Conservation (phyloP, 1,139 yeast species). For the Blastobotrys buckinghamii region DNA sequence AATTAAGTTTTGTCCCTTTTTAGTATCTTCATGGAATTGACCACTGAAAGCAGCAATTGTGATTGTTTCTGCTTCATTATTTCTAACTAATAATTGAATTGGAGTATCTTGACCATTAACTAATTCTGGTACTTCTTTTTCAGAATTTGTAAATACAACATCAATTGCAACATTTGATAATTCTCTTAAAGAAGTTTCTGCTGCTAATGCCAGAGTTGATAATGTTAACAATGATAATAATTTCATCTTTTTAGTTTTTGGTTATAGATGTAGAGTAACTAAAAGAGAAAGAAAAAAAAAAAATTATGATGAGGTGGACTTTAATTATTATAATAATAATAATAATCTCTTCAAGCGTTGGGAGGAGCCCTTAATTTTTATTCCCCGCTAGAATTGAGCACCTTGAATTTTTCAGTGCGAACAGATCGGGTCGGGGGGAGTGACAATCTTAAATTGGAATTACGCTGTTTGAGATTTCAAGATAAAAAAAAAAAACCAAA, state of each 20-base stretch:
- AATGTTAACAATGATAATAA: conserved; percentile 1
- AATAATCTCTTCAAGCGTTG: no score
- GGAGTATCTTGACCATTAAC: conserved; percentile 51
- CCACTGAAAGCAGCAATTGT: conserved; percentile 75
- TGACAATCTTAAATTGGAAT: no score
- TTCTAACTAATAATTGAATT: conserved; percentile 49
- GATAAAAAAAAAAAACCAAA: background rate
- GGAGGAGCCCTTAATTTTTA: no score
- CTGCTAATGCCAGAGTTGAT: background rate
- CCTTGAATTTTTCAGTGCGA: no score
- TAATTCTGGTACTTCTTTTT: conserved; percentile 15
- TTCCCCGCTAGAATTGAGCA: no score
- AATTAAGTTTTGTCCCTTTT: conserved; percentile 31
- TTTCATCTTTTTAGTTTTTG: conserved; percentile 10
- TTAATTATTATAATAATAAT: no score
- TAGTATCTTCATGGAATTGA: conserved; percentile 43
- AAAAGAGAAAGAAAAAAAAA: background rate
- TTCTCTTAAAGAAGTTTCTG: background rate
- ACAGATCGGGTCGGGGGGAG: no score
- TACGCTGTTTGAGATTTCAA: background rate
- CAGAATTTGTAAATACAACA: conserved; percentile 10
- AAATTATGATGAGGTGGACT: background rate
- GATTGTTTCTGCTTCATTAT: conserved; percentile 50
- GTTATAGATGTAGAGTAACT: background rate
- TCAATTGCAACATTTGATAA: conserved; percentile 5